phyloP scores from a whole-genome alignment of 1,139 yeast species.

The Pichiaceae sp. region DNA sequence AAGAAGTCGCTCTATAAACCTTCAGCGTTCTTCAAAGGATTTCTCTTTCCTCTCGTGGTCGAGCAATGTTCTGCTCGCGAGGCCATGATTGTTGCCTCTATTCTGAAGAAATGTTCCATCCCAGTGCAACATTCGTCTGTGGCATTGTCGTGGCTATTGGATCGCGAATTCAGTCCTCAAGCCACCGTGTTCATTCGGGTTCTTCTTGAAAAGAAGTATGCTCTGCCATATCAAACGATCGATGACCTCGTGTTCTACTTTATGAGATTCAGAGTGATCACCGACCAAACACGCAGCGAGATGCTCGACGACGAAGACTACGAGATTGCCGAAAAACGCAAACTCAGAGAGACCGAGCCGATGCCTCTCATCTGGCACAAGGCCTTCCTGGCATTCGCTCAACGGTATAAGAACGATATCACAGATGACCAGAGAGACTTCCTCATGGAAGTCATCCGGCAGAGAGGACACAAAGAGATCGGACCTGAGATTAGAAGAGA shows the following conservation, averaged over 20 bases:
- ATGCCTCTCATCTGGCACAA: slow-evolving; percentile 97
- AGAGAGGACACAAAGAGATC: slow-evolving; percentile 78
- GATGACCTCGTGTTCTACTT: slow-evolving; percentile 95
- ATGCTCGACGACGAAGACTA: slow-evolving; percentile 27
- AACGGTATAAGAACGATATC: slow-evolving; percentile 91
- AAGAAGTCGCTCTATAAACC: slow-evolving; percentile 94
- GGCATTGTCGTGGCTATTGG: slow-evolving; percentile 77
- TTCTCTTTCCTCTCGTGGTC: slow-evolving; percentile 82
- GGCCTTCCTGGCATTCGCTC: slow-evolving; percentile 88
- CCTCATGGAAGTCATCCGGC: slow-evolving; percentile 81
- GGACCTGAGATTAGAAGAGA: slow-evolving; percentile 96
- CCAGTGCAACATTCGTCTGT: slow-evolving; percentile 96
- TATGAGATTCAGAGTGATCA: slow-evolving; percentile 68
- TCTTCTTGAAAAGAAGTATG: slow-evolving; percentile 87
- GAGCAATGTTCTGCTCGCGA: slow-evolving; percentile 82
- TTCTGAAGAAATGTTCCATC: slow-evolving; percentile 78
- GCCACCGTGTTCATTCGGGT: slow-evolving; percentile 86
- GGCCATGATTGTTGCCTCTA: slow-evolving; percentile 92
- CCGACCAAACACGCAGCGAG: slow-evolving; percentile 35
- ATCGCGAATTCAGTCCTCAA: slow-evolving; percentile 81
- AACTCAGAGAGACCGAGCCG: slow-evolving; percentile 39
- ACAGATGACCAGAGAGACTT: slow-evolving; percentile 97
- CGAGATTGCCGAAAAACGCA: slow-evolving; percentile 21
- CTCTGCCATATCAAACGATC: slow-evolving; percentile 91
- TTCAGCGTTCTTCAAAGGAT: slow-evolving; percentile 95